Percentiles rank a stretch among this genome's conserved stretches.
phyloP scores from a whole-genome alignment of 1,284 basidiomycete genomes.

The Vanrija sp. region DNA sequence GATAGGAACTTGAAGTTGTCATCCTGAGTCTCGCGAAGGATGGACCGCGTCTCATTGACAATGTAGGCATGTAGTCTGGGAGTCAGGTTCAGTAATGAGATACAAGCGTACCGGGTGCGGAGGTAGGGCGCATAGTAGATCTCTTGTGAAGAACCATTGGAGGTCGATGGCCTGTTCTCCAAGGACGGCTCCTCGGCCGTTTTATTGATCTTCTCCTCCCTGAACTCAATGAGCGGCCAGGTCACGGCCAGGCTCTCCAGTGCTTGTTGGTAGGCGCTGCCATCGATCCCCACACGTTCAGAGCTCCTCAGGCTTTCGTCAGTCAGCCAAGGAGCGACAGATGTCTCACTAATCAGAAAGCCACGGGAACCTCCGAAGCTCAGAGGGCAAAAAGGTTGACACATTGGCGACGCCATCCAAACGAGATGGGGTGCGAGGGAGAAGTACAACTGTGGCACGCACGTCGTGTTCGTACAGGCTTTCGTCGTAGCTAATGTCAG shows the following conservation, averaged over 20 bases:
- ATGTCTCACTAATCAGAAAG: neutral
- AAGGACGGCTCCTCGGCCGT: neutral
- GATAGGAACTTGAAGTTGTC: too few relatives aligned
- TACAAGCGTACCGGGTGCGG: neutral
- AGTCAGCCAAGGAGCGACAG: neutral
- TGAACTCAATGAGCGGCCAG: slow-evolving; percentile 16
- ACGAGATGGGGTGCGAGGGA: slow-evolving; percentile 9
- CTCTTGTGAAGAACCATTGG: too few relatives aligned
- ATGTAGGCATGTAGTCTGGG: slow-evolving; percentile 23
- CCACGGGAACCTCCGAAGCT: too few relatives aligned
- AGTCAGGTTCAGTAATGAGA: neutral
- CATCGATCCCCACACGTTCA: too few relatives aligned
- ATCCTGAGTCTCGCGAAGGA: too few relatives aligned
- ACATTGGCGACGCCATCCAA: slow-evolving; percentile 16
- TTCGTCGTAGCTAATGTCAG: slow-evolving; percentile 16
- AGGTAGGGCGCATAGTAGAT: too few relatives aligned
- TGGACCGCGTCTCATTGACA: slow-evolving; percentile 20
- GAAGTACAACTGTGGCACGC: slow-evolving; percentile 9
- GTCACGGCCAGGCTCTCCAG: slow-evolving; percentile 11
- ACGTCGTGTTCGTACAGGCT: slow-evolving; percentile 11
- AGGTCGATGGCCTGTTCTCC: too few relatives aligned
- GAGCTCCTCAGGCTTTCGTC: neutral
- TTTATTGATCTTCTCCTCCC: neutral
- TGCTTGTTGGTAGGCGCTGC: neutral
- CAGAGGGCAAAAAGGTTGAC: neutral